Evolutionary conservation across 371 early-diverging fungal species (phyloP).

Genomic region (Apophysomyces variabilis): DNA sequence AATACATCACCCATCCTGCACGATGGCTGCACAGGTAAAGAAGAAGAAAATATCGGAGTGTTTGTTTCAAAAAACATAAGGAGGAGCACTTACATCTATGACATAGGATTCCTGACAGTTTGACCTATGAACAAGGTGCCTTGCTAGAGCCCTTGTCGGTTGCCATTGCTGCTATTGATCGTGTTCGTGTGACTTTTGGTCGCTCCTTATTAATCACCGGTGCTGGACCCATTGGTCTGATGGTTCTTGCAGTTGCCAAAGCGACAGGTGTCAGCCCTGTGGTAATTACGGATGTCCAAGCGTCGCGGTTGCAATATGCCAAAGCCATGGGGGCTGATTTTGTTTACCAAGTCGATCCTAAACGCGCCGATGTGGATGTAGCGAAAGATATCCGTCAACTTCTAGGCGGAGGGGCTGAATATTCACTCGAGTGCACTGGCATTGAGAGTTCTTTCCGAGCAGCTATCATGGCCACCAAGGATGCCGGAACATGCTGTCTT

Average conservation of each 20-base stretch:
- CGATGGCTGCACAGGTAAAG: conserved; percentile 47
- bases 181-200: conserved; percentile 44
- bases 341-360: conserved; percentile 26
- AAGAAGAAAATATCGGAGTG: neutral
- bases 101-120: conserved; percentile 32
- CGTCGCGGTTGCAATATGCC: conserved; percentile 39
- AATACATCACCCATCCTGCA: conserved; percentile 50
- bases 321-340: conserved; percentile 31
- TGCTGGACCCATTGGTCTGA: conserved; percentile 51
- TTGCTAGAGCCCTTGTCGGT: conserved; percentile 48
- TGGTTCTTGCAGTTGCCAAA: conserved; percentile 47
- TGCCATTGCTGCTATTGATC: conserved; percentile 49
- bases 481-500: conserved; percentile 47
- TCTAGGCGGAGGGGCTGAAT: conserved; percentile 44
- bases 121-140: conserved; percentile 48
- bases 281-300: conserved; percentile 44
- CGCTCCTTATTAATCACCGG: conserved; percentile 46
- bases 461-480: conserved; percentile 49
- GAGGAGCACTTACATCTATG: neutral
- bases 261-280: conserved; percentile 47
- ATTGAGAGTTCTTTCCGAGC: conserved; percentile 48
- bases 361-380: conserved; percentile 26
- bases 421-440: conserved; percentile 49
- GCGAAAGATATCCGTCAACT: conserved; percentile 39
- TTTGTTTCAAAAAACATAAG: neutral